A percentile compares a stretch with the other conserved stretches of the same genome.
phyloP scores from a whole-genome alignment of 495 filamentous ascomycete species.

The Xylaria longipes region DNA sequence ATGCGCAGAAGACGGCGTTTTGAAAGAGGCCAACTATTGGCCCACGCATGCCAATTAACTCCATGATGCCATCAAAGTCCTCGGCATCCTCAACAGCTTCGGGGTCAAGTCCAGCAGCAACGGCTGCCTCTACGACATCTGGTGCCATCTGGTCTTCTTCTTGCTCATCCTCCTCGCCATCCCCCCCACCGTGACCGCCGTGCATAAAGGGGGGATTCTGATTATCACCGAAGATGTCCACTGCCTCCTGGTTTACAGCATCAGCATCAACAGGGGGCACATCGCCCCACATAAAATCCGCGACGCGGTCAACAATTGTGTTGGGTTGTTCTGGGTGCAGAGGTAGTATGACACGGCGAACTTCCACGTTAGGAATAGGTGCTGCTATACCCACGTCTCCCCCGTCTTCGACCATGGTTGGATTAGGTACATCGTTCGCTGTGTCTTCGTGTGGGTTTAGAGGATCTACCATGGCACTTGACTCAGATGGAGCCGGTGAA shows the following conservation, averaged over 20 bases:
- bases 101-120: slow-evolving; percentile 50
- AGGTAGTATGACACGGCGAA: slow-evolving; percentile 14
- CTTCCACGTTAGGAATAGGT: slow-evolving; percentile 2
- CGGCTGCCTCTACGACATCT: slow-evolving; percentile 48
- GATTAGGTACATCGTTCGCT: not conserved
- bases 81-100: slow-evolving; percentile 80
- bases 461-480: not conserved
- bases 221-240: slow-evolving; percentile 50
- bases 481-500: not conserved
- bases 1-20: slow-evolving; percentile 90
- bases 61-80: slow-evolving; percentile 96
- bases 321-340: slow-evolving; percentile 32
- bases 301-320: slow-evolving; percentile 45
- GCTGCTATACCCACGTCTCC: not conserved
- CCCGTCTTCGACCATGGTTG: not conserved
- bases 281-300: slow-evolving; percentile 58
- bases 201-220: slow-evolving; percentile 41
- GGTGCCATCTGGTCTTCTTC: slow-evolving; percentile 40
- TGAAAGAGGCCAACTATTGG: slow-evolving; percentile 88
- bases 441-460: not conserved
- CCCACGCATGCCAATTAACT: slow-evolving; percentile 95
- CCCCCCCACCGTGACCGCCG: slow-evolving; percentile 30
- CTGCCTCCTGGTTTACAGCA: slow-evolving; percentile 44
- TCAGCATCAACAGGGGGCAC: slow-evolving; percentile 36
- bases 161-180: slow-evolving; percentile 35